Evolutionary conservation across 1,284 basidiomycete species (phyloP), one percentile per base, ranked within the genome.

Genomic region (Malassezia equina): DNA sequence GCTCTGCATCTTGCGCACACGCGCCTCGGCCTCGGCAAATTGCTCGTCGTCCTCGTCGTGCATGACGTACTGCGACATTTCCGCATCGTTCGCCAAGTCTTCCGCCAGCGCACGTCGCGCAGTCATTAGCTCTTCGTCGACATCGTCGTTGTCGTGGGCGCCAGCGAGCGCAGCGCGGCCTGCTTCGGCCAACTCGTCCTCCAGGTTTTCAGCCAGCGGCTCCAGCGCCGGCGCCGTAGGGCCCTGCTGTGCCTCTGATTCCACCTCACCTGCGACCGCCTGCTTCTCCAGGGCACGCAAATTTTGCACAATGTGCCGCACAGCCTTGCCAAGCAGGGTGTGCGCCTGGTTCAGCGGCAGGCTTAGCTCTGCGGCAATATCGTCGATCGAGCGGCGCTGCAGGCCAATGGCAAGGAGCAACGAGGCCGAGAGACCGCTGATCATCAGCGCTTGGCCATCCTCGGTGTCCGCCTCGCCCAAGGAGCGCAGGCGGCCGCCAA

Each of bases 371-470:
- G 42, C 51, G 7, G 56, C 61, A 12, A 65, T 55, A 47, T 88
- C 87, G 69, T 96, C 91, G 36, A 96, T 82, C 2, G 82, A 80
- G 77, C 98, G 96, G 44, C 89, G 80, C 76, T 99, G 94, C 57
- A 93, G 75, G 0, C 94, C 94, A 46, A 98, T 79, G 0, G 88
- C 88, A 13, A 72, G 57, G 23, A 73, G 58, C 15, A 71, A 51
- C 3, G 68, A 65, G 2, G 60, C 60, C 31, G 71, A 69, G 11
- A 73, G 27, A 13, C 62, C 69, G 15, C 62, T 63, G 7, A 73
- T 56, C 19, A 56, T 59, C 25, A 72, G 60, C 34, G 59, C 58
- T 42, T 58, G 51, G 13, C 24, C 36, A 3, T 23, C 34, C 8
- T 64, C 61, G 13, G 27, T 27, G 8, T 60, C 62, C 11, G 53